Percentiles rank a stretch among this genome's conserved stretches.
phyloP scores from a whole-genome alignment of 345 rosid species.

The Euphorbia pulcherrima region DNA sequence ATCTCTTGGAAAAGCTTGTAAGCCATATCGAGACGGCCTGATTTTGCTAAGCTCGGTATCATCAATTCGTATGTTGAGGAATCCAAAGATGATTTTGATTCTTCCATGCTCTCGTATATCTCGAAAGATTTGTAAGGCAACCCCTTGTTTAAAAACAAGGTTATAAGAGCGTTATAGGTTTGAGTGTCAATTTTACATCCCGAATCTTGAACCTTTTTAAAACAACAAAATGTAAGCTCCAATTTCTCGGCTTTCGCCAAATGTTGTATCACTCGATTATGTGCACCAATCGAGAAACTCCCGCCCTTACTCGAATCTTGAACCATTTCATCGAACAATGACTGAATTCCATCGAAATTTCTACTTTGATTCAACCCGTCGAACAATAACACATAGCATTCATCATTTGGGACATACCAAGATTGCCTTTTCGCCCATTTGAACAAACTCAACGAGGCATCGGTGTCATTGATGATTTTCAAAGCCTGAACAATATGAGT shows the following conservation, averaged over 20 bases:
- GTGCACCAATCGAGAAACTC: constrained; percentile 43
- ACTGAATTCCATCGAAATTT: constrained; percentile 69
- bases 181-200: constrained; percentile 57
- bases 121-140: constrained; percentile 93
- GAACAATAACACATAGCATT: constrained; percentile 62
- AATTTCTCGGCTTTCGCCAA: constrained; percentile 86
- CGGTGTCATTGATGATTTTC: constrained; percentile 60
- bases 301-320: constrained; percentile 41
- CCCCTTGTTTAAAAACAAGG: constrained; percentile 77
- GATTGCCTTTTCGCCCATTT: constrained; percentile 85
- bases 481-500: constrained; percentile 67
- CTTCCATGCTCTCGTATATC: constrained; percentile 93
- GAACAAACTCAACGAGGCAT: constrained; percentile 69
- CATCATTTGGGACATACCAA: constrained; percentile 68
- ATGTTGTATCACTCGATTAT: constrained; percentile 78
- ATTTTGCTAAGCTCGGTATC: constrained; percentile 87
- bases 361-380: constrained; percentile 63
- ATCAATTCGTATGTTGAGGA: constrained; percentile 80
- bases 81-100: constrained; percentile 60
- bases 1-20: constrained; percentile 85
- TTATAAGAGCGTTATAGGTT: constrained; percentile 73
- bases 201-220: constrained; percentile 75
- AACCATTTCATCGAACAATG: constrained; percentile 78
- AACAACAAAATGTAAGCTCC: constrained; percentile 82
- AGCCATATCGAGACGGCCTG: constrained; percentile 95